Evolutionary conservation across 352 stramenopile species (phyloP), one percentile per base, ranked within the genome.

Genomic region (Phytophthora fragariae): DNA sequence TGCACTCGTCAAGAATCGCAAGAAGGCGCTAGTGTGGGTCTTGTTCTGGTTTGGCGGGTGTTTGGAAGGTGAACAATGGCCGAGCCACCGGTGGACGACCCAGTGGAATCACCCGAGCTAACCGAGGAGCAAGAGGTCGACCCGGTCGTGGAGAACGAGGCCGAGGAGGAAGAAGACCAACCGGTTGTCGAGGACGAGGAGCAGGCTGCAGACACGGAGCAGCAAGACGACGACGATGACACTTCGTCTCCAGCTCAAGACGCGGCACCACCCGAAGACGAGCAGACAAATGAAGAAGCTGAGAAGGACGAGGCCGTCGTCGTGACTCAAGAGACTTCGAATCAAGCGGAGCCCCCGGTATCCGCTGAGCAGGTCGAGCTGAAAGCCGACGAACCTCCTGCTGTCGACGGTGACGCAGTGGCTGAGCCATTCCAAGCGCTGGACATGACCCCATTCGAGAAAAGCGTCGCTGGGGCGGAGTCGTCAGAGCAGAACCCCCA

Each of bases 401-500:
- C 46, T 47, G 37, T 54, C 39, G 27, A 57, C 31, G 35, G 17
- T 12, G 55, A 31, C 3, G 15, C 11, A 17, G 14, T 7, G 2
- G 15, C 49, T 31, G 57, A 68, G 21, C 47, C 55, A 1, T 68
- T 71, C 17, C 55, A 78, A 60, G 47, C 50, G 27, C 41, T 79
- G 68, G 72, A 72, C 5, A 63, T 79, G 57, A 44, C 27, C 37
- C 29, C 49, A 5, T 35, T 79, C 11, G 70, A 65, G 33, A 46
- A 68, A 27, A 66, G 11, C 24, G 19, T 73, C n/a, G 57, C 57
- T 1, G 41, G 4, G 17, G 14, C 41, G 3, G 62, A 67, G 17
- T 52, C 57, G 7, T 31, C 57, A 15, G n/a, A 49, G 17, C 49
- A 56, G 1, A 73, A 3, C 24, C 24, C 24, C 24, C 24, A 67